These are phyloP conservation scores for Ogataea minuta DNA, from an alignment of 805 yeast species.

Conservation along the genomic window DNA sequence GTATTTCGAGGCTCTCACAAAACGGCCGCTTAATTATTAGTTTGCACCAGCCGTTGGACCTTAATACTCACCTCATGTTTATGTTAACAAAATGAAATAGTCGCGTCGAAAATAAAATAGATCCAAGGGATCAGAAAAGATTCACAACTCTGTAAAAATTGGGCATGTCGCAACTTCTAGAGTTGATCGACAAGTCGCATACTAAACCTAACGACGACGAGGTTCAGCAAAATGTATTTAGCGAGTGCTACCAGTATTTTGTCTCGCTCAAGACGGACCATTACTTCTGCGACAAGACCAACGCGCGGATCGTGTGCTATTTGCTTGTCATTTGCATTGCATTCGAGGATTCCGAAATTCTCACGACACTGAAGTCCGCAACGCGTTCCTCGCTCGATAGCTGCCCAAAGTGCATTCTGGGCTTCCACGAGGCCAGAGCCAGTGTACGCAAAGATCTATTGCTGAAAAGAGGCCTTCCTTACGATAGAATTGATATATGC, in stretches of 20 bases:
- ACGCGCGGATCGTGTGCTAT: conserved; percentile 50
- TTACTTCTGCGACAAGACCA: conserved; percentile 55
- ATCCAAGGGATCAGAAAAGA: too few species aligned
- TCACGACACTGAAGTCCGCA: conserved; percentile 10
- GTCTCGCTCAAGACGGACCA: conserved; percentile 33
- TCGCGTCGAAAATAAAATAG: conserved; percentile 5
- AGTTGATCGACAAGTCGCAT: conserved; percentile 33
- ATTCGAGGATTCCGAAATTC: conserved; percentile 33
- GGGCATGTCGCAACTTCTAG: conserved; percentile 8
- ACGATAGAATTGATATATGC: conserved; percentile 22
- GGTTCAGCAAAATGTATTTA: conserved; percentile 38
- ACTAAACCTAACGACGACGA: conserved; percentile 31
- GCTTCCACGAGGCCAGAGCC: conserved; percentile 54
- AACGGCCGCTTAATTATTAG: conserved; percentile 57
- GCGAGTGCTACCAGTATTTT: conserved; percentile 35
- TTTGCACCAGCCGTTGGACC: background rate
- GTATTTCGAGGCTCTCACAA: conserved; percentile 94
- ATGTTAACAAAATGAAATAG: background rate
- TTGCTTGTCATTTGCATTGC: conserved; percentile 44
- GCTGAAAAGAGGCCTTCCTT: conserved; percentile 40
- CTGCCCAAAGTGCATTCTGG: conserved; percentile 54
- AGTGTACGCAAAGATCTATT: conserved; percentile 51
- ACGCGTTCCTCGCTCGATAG: conserved; percentile 35
- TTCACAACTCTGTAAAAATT: too few species aligned
- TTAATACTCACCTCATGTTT: conserved; percentile 24